Base-by-base conservation (phyloP, 805 yeast species). In the Cyberlindnera euphorbiae region DNA sequence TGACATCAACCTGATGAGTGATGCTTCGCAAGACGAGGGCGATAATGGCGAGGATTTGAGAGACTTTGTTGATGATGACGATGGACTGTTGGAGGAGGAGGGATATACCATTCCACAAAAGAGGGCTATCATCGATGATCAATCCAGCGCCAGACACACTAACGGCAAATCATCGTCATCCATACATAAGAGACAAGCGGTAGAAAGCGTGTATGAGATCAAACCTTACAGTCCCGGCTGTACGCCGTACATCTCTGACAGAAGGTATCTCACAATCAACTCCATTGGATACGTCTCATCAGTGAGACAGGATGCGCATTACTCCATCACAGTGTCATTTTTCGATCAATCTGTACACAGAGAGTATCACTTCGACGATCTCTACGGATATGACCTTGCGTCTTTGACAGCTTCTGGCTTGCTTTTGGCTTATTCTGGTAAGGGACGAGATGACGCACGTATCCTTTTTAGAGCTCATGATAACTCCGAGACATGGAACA, bases 341-440 rank as follows among this genome's bases (percentile, higher is more conserved):
- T 87, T 86, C 52, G 97, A 90, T 55, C 67, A 82, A 35, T 77
- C 86, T 0, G 52, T 70, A 10, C 82, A 80, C 53, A 75, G 79
- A 39, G 96, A 87, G 50, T 86, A 86, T 51, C 90, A 87, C 59
- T 89, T 90, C 61, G 80, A 79, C 32, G 97, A 90, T 59, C 58
- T 74, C 30, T 68, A 71, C 42, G 71, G 74, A 11, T 86, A 70
- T 58, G 95, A 87, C 55, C 59, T 86, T 35, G 90, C 95, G 18
- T 75, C 83, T 1, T 66, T 90, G 51, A 79, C 80, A 34, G 72
- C 70, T 13, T 68, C 67, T 2, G 96, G 93, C 2, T 59, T 82
- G 2, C 53, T 86, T 5, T 69, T 86, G 36, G 94, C 78, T 1
- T 63, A 60, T 32, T 66, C 72, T 2, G 62, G 71, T 0, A 51